A percentile compares a stretch with the other conserved stretches of the same genome.
Evolutionary conservation across 176 grass and related monocot genomes (phyloP).

Genomic region (Neostapfia colusana): DNA sequence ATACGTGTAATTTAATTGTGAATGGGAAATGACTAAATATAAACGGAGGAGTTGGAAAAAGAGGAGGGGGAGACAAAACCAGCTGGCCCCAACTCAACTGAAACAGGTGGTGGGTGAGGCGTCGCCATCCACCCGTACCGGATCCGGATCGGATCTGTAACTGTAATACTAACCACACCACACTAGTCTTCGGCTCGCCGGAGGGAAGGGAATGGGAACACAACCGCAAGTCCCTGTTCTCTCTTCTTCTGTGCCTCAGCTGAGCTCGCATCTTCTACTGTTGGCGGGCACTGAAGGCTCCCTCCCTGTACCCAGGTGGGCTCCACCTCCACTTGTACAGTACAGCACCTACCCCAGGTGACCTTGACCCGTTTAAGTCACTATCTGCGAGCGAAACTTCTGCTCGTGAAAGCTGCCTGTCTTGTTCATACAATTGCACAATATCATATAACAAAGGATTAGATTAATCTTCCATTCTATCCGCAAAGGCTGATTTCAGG

Average conservation of each 20-base stretch:
- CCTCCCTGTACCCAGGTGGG: neutral
- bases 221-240: too few relatives aligned
- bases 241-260: neutral
- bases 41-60: neutral
- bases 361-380: neutral
- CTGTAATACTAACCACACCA: neutral
- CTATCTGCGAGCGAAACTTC: neutral
- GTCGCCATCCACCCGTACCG: conserved; percentile 30
- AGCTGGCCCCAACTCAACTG: conserved; percentile 5
- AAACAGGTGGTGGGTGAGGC: conserved; percentile 1
- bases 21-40: too few relatives aligned
- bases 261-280: neutral
- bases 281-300: neutral
- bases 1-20: too few relatives aligned
- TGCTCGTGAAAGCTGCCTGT: neutral
- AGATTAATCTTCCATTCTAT: neutral
- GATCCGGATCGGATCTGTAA: neutral
- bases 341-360: neutral
- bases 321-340: neutral
- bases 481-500: neutral
- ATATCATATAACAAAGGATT: neutral
- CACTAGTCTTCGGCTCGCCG: too few relatives aligned
- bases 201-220: too few relatives aligned
- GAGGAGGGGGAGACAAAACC: neutral
- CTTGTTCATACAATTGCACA: neutral